A percentile compares a stretch with the other conserved stretches of the same genome.
These are phyloP conservation scores for Microbotryum scabiosae DNA, from an alignment of 1,284 basidiomycete species.

Conservation along the genomic window DNA sequence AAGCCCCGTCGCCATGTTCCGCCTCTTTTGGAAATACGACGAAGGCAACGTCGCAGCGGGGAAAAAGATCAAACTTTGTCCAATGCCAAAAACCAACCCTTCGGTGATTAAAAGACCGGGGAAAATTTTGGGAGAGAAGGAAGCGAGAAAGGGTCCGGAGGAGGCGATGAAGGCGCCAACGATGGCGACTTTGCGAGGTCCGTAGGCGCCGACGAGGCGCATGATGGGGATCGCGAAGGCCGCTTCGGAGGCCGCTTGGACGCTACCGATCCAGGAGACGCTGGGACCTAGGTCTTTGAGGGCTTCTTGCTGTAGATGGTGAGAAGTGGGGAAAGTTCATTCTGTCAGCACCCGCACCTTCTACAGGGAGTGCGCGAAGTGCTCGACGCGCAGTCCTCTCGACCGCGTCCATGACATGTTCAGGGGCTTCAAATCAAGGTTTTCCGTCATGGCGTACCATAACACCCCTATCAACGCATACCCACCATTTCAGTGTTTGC, in stretches of 20 bases:
- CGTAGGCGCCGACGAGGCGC: conserved; percentile 9
- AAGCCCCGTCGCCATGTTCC: conserved; percentile 18
- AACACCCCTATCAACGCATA: too few species aligned
- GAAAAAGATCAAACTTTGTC: conserved; percentile 14
- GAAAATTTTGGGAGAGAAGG: background rate
- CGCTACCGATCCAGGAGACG: conserved; percentile 14
- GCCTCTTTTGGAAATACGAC: conserved; percentile 12
- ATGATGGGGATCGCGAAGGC: conserved; percentile 15
- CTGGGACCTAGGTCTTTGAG: background rate
- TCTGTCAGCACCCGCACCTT: too few species aligned
- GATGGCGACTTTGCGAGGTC: conserved; percentile 8
- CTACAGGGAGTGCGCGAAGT: too few species aligned
- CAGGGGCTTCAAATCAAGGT: too few species aligned
- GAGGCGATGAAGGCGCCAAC: conserved; percentile 1
- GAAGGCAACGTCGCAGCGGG: conserved; percentile 8
- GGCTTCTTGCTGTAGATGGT: too few species aligned
- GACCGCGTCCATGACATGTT: too few species aligned
- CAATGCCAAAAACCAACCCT: conserved; percentile 11
- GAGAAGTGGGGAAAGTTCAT: too few species aligned
- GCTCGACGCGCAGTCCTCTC: too few species aligned
- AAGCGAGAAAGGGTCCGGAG: conserved; percentile 12
- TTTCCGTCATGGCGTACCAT: too few species aligned
- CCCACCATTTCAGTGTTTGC: too few species aligned
- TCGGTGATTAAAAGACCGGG: background rate
- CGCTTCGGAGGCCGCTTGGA: conserved; percentile 7